A percentile compares a stretch with the other conserved stretches of the same genome.
Conservation (phyloP, 176 grass and related monocot species). For the Oryza australiensis region DNA sequence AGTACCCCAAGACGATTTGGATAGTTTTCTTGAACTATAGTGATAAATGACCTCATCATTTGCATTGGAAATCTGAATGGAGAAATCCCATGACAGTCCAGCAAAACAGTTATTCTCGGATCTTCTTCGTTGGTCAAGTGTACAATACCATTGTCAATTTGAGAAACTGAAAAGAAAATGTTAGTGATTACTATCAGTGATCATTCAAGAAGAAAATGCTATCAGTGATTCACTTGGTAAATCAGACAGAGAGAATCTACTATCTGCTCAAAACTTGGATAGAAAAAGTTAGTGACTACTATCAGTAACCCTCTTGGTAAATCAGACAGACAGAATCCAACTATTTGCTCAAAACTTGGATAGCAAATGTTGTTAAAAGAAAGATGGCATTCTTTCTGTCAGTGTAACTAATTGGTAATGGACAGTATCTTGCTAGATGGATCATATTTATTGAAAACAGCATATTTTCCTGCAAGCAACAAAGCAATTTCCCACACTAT, state of each 20-base stretch:
- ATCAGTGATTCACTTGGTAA: neutral
- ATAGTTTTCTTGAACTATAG: constrained; percentile 88
- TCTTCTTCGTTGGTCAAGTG: constrained; percentile 80
- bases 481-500: no score
- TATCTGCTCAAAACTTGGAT: neutral
- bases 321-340: constrained; percentile 1
- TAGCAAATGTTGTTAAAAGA: neutral
- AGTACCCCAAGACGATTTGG: constrained; percentile 77
- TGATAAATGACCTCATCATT: constrained; percentile 86
- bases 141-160: constrained; percentile 79
- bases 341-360: neutral
- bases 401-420: neutral
- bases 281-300: constrained; percentile 25
- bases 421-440: constrained; percentile 1
- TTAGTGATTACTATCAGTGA: constrained; percentile 6
- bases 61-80: constrained; percentile 98
- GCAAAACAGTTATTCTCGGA: constrained; percentile 75
- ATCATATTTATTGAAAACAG: no score
- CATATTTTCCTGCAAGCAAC: no score
- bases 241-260: neutral
- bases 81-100: constrained; percentile 91
- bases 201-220: constrained; percentile 27
- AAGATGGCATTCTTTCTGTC: neutral
- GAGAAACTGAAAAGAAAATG: constrained; percentile 73
- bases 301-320: neutral